Evolutionary conservation across 2,329 filamentous ascomycete species (phyloP).

Genomic region (Tolypocladium ophioglossoides): DNA sequence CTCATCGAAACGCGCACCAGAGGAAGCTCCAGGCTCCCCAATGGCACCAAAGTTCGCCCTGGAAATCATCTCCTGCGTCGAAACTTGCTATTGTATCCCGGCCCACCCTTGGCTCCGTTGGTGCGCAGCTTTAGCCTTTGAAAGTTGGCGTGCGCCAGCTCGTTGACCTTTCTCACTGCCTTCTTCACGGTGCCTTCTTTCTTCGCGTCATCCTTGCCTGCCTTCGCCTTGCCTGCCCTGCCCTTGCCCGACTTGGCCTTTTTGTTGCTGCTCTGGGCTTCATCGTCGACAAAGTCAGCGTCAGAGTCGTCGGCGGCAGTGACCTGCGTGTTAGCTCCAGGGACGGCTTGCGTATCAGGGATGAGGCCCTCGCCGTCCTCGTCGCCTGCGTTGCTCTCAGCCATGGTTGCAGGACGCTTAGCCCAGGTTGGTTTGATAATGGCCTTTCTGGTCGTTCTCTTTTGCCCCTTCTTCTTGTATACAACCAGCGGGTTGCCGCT

Average conservation of each 20-base stretch:
- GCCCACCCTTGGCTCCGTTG: constrained; percentile 49
- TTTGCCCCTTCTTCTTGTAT: constrained; percentile 78
- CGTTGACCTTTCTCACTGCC: constrained; percentile 49
- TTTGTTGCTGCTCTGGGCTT: neutral
- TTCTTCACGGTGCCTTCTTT: constrained; percentile 38
- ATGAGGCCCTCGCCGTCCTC: constrained; percentile 22
- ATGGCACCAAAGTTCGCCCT: neutral
- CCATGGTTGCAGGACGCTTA: constrained; percentile 31
- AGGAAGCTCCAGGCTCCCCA: neutral
- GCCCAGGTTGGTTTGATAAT: constrained; percentile 49
- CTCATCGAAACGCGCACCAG: neutral
- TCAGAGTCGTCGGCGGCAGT: constrained; percentile 3
- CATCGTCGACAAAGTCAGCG: neutral
- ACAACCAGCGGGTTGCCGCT: constrained; percentile 48
- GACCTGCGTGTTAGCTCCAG: constrained; percentile 8
- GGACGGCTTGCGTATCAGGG: constrained; percentile 16
- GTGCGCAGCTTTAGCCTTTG: constrained; percentile 54
- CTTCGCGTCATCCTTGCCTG: constrained; percentile 16
- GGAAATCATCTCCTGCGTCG: constrained; percentile 30
- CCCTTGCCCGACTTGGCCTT: neutral
- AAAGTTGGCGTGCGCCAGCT: constrained; percentile 56
- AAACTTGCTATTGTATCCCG: constrained; percentile 47
- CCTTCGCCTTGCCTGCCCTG: constrained; percentile 4
- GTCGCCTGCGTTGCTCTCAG: constrained; percentile 15
- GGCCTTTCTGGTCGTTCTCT: constrained; percentile 60